Evolutionary conservation across 2,329 filamentous ascomycete genomes (phyloP).

Genomic region (Neonectria neomacrospora): DNA sequence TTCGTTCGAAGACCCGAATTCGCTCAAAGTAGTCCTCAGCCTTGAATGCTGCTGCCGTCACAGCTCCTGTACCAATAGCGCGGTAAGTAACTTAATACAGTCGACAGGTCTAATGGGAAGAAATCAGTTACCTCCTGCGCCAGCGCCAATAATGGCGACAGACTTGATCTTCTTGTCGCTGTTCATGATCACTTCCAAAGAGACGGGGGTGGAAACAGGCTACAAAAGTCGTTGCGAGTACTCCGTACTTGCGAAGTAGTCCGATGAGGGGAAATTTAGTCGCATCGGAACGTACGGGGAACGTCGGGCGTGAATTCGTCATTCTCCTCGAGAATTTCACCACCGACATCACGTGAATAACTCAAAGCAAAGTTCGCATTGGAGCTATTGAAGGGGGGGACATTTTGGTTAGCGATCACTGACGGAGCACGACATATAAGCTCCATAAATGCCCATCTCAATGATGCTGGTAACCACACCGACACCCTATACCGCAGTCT

Average conservation of each 20-base stretch:
- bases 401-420: not conserved
- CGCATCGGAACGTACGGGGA: not conserved
- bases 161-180: constrained; percentile 29
- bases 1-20: constrained; percentile 56
- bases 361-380: not conserved
- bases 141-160: constrained; percentile 37
- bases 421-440: not conserved
- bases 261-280: not conserved
- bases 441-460: not conserved
- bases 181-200: not conserved
- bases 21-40: constrained; percentile 57
- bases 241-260: not conserved
- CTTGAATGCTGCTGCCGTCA: constrained; percentile 59
- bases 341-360: not conserved
- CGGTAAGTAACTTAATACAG: not conserved
- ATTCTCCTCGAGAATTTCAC: not conserved
- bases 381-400: not conserved
- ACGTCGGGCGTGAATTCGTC: not conserved
- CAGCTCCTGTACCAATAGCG: constrained; percentile 50
- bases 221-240: not conserved
- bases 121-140: constrained; percentile 35
- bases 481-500: not conserved
- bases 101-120: not conserved
- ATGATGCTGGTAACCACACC: not conserved
- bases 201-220: not conserved